Conservation (phyloP, 2,329 filamentous ascomycete species). For the Botrytis squamosa region DNA sequence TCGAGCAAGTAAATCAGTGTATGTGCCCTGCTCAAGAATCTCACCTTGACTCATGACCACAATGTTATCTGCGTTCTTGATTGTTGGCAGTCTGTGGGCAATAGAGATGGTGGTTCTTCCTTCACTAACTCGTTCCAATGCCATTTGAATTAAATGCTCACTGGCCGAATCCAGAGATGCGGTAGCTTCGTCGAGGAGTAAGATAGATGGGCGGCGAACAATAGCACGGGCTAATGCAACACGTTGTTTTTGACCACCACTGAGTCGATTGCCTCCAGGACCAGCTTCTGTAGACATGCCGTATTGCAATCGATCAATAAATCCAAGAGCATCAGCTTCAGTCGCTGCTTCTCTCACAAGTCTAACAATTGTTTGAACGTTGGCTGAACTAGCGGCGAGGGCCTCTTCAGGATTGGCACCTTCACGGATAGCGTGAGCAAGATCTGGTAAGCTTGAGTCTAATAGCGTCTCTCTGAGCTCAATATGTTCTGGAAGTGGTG, state of each 20-base stretch:
- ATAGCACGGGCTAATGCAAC: slow-evolving; percentile 61
- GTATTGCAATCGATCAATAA: slow-evolving; percentile 10
- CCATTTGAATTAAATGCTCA: slow-evolving; percentile 84
- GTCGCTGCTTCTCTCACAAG: slow-evolving; percentile 9
- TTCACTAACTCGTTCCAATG: slow-evolving; percentile 75
- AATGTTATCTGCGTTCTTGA: slow-evolving; percentile 87
- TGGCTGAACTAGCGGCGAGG: neutral
- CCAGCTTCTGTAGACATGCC: slow-evolving; percentile 2
- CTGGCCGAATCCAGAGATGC: slow-evolving; percentile 76
- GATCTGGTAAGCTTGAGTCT: slow-evolving; percentile 11
- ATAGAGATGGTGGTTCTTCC: slow-evolving; percentile 91
- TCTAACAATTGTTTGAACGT: slow-evolving; percentile 3
- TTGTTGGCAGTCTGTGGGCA: slow-evolving; percentile 83
- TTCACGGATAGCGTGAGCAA: neutral
- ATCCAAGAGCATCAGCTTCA: slow-evolving; percentile 10
- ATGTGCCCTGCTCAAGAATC: slow-evolving; percentile 73
- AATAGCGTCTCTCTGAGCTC: neutral
- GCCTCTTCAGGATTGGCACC: neutral
- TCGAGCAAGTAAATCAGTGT: slow-evolving; percentile 64
- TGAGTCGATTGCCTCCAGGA: slow-evolving; percentile 8
- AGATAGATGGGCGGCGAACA: slow-evolving; percentile 54
- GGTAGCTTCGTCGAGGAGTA: slow-evolving; percentile 62
- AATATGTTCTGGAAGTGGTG: slow-evolving; percentile 1
- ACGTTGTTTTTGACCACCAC: slow-evolving; percentile 18
- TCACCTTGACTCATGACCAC: slow-evolving; percentile 74